phyloP scores from a whole-genome alignment of 108 stramenopile species.

The Cyclotella baltica region DNA sequence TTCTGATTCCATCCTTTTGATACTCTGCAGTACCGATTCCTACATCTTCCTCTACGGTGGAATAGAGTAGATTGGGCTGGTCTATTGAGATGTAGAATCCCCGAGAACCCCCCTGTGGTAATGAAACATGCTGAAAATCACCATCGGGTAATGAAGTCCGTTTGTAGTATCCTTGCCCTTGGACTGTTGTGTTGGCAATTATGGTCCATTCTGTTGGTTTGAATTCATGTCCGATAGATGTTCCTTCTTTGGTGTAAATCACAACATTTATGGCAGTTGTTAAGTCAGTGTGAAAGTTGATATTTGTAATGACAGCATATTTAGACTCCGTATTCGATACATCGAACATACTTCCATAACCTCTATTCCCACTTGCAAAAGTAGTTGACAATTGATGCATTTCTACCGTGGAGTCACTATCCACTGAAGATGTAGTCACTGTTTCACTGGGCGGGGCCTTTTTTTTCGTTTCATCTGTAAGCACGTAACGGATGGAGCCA shows the following conservation, averaged over 20 bases:
- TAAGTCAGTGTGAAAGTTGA: constrained; percentile 28
- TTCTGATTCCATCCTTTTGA: background rate
- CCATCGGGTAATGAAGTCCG: constrained; percentile 19
- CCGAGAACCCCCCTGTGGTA: constrained; percentile 2
- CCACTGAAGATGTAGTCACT: background rate
- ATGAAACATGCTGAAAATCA: background rate
- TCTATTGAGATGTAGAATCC: constrained; percentile 34
- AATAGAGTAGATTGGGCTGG: constrained; percentile 25
- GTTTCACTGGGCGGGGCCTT: background rate
- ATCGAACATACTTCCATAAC: constrained; percentile 30
- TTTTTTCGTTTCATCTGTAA: background rate
- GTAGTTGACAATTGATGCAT: constrained; percentile 12
- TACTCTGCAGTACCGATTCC: background rate
- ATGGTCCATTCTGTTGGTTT: constrained; percentile 9
- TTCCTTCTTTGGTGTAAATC: constrained; percentile 25
- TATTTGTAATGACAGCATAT: constrained; percentile 15
- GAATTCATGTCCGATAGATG: constrained; percentile 8
- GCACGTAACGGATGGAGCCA: constrained; percentile 17
- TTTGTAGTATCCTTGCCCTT: constrained; percentile 24
- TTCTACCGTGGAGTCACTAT: background rate
- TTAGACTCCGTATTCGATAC: constrained; percentile 10
- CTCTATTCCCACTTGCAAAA: constrained; percentile 29
- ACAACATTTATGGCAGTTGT: constrained; percentile 18
- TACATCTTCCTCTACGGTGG: constrained; percentile 20
- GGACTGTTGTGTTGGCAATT: constrained; percentile 25